Base-by-base conservation (phyloP, 1,139 yeast genomes). In the Candida buenavistaensis region DNA sequence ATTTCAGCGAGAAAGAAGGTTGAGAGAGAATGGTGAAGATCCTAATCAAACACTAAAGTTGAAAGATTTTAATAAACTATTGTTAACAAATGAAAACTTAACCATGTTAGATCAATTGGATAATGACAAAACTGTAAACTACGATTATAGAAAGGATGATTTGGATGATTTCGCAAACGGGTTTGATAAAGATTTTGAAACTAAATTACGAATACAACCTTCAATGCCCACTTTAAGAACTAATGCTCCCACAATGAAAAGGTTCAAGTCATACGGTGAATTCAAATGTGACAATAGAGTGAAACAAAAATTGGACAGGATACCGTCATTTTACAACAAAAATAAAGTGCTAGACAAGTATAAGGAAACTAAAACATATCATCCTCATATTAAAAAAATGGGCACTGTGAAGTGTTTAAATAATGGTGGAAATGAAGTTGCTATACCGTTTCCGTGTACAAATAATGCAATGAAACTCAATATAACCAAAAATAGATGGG, bases 401-500 rank as follows among this genome's bases (percentile, higher is more conserved):
- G 72, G 72, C 0, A 45, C 62, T 14, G 62, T 66, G 8, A 50
- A 59, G 33, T 61, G 60, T 37, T 45, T 64, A 26, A 64, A 63
- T 33, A 36, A 33, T 15, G 19, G 19, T 6, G 19, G 19, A 5
- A 37, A 33, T 10, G 30, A 39, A 9, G 33, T 37, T 2, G 12
- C 32, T 25, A 44, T 46, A 16, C 52, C 59, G 9, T 44, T 54
- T 1, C 57, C 62, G 1, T 36, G 48, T 2, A 40, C 45, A 9
- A 45, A 44, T 8, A 50, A 45, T 14, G 7, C 19, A 17, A 82
- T 81, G 89, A 68, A 62, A 33, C 80, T 68, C 46, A 79, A 82
- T 46, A 70, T 80, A 4, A 52, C 52, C 11, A 64, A 69, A 23
- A 68, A 67, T 38, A 57, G 60, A 26, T 82, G 89, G 89, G 88